A percentile compares a stretch with the other conserved stretches of the same genome.
These are phyloP conservation scores for Polychytrium aggregatum DNA, from an alignment of 192 early-diverging fungal genomes.

Conservation along the genomic window DNA sequence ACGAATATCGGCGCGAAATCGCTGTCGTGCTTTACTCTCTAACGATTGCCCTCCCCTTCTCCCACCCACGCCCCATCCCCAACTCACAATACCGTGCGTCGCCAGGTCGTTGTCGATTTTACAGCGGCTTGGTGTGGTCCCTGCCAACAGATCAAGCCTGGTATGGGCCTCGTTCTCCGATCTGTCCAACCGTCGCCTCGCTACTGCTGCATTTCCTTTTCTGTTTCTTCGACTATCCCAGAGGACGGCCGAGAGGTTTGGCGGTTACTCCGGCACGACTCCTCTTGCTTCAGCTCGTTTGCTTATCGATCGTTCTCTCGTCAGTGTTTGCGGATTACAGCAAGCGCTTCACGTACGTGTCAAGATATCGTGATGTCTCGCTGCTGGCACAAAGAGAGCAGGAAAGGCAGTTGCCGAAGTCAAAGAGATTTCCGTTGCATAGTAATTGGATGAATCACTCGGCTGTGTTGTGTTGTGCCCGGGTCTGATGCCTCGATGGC, in stretches of 20 bases:
- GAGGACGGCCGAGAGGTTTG: not conserved
- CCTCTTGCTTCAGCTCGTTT: too few relatives aligned
- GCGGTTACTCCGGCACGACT: not conserved
- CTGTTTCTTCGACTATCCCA: not conserved
- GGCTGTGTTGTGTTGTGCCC: too few relatives aligned
- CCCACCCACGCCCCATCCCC: not conserved
- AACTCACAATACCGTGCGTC: not conserved
- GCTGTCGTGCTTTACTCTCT: not conserved
- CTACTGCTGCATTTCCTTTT: not conserved
- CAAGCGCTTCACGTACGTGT: conserved; percentile 9
- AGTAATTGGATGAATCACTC: too few relatives aligned
- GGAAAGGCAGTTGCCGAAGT: not conserved
- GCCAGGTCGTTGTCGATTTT: conserved; percentile 38
- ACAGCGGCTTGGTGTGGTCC: conserved; percentile 30
- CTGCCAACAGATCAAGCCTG: conserved; percentile 22
- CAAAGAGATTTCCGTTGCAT: not conserved
- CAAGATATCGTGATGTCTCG: too few relatives aligned
- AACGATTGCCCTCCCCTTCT: not conserved
- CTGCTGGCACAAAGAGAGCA: not conserved
- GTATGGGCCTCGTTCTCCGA: too few relatives aligned
- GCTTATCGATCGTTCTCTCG: too few relatives aligned
- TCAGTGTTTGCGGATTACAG: conserved; percentile 27
- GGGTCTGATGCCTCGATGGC: too few relatives aligned
- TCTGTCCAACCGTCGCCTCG: not conserved
- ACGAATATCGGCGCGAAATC: not conserved